Conservation (phyloP, 2,329 filamentous ascomycete species). For the Phaeosphaeriaceae sp. region DNA sequence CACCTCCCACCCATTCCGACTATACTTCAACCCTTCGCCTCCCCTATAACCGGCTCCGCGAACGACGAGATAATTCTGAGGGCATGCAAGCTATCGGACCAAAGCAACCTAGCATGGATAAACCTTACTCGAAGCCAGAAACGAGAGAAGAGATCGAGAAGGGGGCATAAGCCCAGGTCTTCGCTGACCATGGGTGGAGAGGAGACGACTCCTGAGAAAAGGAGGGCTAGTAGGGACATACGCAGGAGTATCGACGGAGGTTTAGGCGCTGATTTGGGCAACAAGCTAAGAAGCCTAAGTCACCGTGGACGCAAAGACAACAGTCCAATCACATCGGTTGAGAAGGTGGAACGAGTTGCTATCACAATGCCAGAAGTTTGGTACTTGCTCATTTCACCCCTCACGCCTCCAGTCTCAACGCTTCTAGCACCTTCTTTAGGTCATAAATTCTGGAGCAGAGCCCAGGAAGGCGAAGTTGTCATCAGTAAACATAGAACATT, state of each 20-base stretch:
- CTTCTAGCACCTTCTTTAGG: conserved; percentile 42
- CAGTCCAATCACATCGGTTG: conserved; percentile 11
- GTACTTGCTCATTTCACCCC: conserved; percentile 57
- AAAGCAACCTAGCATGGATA: conserved; percentile 61
- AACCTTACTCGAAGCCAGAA: conserved; percentile 27
- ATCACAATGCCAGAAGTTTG: conserved; percentile 30
- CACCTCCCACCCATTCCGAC: conserved; percentile 66
- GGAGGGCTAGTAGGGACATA: conserved; percentile 51
- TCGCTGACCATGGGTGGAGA: conserved; percentile 54
- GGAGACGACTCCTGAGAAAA: conserved; percentile 50
- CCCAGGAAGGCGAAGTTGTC: conserved; percentile 18
- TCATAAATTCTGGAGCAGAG: conserved; percentile 34
- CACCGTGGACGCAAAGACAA: conserved; percentile 24
- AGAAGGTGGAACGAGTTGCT: neutral
- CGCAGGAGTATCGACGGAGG: conserved; percentile 38
- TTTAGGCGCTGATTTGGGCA: conserved; percentile 45
- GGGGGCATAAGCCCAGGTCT: conserved; percentile 24
- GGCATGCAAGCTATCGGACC: conserved; percentile 70
- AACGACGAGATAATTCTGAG: conserved; percentile 73
- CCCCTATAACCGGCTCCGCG: conserved; percentile 61
- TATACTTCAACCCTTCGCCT: conserved; percentile 66
- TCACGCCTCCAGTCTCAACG: conserved; percentile 52
- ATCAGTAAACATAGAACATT: conserved; percentile 57
- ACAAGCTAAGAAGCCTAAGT: conserved; percentile 36
- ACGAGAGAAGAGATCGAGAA: conserved; percentile 22